Conservation (phyloP, 306 rosid genomes). For the Prunus kanzakura region DNA sequence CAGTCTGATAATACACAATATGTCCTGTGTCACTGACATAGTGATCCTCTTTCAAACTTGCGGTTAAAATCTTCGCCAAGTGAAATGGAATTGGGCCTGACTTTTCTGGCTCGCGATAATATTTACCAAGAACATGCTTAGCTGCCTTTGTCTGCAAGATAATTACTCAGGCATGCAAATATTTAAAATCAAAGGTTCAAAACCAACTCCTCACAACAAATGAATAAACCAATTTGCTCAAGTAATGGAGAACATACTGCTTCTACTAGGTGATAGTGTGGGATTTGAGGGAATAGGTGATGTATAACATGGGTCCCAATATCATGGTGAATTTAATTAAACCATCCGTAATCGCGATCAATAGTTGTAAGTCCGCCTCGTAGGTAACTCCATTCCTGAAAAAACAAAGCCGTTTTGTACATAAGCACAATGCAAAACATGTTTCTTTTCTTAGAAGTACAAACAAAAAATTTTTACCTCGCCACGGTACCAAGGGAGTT, state of each 20-base stretch:
- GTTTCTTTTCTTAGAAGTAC: background rate
- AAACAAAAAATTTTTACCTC: constrained; percentile 33
- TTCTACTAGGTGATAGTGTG: constrained; percentile 82
- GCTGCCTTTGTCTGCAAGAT: constrained; percentile 65
- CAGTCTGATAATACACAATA: background rate
- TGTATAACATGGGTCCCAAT: constrained; percentile 89
- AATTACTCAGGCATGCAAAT: background rate
- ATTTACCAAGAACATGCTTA: constrained; percentile 63
- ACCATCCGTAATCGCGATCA: constrained; percentile 79
- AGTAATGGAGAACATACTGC: constrained; percentile 46
- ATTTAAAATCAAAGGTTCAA: no score
- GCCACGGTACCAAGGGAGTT: constrained; percentile 94
- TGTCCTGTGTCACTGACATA: constrained; percentile 62
- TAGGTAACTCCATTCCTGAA: constrained; percentile 77
- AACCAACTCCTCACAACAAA: background rate
- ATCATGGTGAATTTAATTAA: constrained; percentile 77
- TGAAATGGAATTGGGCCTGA: constrained; percentile 71
- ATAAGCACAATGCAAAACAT: background rate
- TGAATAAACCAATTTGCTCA: background rate
- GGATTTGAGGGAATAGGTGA: constrained; percentile 91
- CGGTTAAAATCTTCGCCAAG: constrained; percentile 43
- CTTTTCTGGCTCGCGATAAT: constrained; percentile 72
- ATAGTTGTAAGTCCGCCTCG: constrained; percentile 86
- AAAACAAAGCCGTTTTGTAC: background rate
- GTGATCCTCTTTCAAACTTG: constrained; percentile 64